A percentile compares a stretch with the other conserved stretches of the same genome.
Evolutionary conservation across 148 eudicot species (phyloP).

Genomic region (Rhododendron simsii): DNA sequence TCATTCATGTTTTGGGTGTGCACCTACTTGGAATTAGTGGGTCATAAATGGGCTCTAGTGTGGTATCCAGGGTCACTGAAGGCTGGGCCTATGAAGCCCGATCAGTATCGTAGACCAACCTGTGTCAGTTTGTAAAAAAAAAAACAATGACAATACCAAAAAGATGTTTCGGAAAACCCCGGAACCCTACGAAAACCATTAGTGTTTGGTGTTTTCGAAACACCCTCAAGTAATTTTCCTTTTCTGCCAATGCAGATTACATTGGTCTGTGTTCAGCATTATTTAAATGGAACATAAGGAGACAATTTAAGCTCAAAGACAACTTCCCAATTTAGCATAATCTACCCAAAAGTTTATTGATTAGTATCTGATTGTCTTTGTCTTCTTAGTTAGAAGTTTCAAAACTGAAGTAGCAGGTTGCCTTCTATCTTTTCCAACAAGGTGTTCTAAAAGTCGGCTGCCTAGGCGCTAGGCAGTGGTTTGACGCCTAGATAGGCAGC

Average conservation of each 20-base stretch:
- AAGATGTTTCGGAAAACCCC: neutral
- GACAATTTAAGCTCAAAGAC: neutral
- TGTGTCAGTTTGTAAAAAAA: neutral
- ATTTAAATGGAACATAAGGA: neutral
- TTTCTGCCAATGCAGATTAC: neutral
- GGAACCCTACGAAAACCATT: neutral
- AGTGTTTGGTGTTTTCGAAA: neutral
- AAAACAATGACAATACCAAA: neutral
- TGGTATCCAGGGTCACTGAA: neutral
- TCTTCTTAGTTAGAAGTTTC: neutral
- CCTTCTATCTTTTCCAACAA: neutral
- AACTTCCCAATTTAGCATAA: neutral
- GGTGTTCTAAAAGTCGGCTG: no score
- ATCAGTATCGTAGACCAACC: neutral
- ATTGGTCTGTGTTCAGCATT: neutral
- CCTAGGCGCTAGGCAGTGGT: no score
- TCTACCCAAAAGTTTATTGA: neutral
- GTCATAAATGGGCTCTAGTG: neutral
- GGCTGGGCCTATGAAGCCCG: neutral
- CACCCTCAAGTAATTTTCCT: no score
- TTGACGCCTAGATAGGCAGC: no score
- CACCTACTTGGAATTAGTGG: neutral
- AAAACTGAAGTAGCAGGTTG: neutral
- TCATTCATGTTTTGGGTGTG: neutral
- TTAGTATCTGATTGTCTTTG: neutral